Conservation (phyloP, 2,329 filamentous ascomycete species). For the Talaromyces marneffei region DNA sequence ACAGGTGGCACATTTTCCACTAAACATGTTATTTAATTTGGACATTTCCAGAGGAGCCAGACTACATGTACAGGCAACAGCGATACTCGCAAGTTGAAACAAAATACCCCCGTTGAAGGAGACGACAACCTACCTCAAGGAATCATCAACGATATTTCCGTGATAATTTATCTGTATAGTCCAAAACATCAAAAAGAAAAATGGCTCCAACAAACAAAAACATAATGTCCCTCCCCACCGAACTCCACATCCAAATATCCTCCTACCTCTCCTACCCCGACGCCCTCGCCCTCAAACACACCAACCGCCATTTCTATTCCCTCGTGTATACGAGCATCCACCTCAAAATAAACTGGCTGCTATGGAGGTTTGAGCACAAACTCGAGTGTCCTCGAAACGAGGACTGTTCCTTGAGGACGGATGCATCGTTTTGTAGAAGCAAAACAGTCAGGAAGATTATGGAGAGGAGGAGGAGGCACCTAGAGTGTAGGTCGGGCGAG, state of each 20-base stretch:
- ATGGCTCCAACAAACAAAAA: neutral
- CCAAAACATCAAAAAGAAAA: neutral
- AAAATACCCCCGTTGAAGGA: neutral
- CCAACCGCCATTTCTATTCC: constrained; percentile 56
- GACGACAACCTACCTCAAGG: neutral
- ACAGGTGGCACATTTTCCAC: neutral
- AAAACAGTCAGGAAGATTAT: constrained; percentile 38
- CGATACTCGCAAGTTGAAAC: neutral
- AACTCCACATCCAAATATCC: constrained; percentile 61
- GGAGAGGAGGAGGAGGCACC: constrained; percentile 36
- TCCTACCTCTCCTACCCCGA: constrained; percentile 62
- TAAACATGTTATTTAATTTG: neutral
- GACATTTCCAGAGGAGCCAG: neutral
- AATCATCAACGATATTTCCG: too few relatives aligned
- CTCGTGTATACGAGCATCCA: constrained; percentile 61
- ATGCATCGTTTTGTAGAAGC: constrained; percentile 37
- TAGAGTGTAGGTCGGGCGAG: constrained; percentile 29
- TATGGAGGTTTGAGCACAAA: constrained; percentile 57
- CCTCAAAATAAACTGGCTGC: constrained; percentile 64
- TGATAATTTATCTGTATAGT: too few relatives aligned
- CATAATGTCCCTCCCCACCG: constrained; percentile 54
- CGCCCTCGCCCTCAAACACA: constrained; percentile 64
- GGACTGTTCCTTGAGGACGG: constrained; percentile 38
- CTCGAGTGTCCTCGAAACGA: constrained; percentile 57
- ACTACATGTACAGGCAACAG: neutral